These are phyloP conservation scores for Phaeotremella fagi DNA, from an alignment of 768 basidiomycete genomes.

Conservation along the genomic window DNA sequence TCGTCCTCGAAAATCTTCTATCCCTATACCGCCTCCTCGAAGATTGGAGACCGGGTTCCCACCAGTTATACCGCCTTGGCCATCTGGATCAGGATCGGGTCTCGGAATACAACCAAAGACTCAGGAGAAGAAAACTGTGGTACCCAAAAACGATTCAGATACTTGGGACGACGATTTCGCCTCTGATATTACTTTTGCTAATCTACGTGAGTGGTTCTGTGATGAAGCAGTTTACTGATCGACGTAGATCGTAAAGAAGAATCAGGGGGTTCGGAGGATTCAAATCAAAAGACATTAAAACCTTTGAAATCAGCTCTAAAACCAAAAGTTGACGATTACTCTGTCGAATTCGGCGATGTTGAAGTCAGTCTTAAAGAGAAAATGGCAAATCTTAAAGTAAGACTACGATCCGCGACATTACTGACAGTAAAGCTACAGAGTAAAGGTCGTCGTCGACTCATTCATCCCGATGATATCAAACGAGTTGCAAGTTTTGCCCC, in stretches of 20 bases:
- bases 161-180: conserved; percentile 99
- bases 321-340: conserved; percentile 73
- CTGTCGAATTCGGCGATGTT: conserved; percentile 72
- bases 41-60: background rate
- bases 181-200: conserved; percentile 81
- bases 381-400: conserved; percentile 69
- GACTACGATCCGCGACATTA: background rate
- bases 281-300: conserved; percentile 43
- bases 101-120: no score
- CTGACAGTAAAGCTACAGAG: conserved; percentile 16
- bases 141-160: conserved; percentile 55
- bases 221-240: conserved; percentile 2
- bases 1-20: conserved; percentile 10
- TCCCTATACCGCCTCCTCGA: conserved; percentile 2
- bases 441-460: conserved; percentile 26
- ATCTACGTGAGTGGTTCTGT: conserved; percentile 60
- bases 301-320: conserved; percentile 26
- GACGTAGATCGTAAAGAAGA: conserved; percentile 56
- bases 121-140: no score
- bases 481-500: conserved; percentile 10
- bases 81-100: no score
- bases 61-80: conserved; percentile 4
- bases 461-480: conserved; percentile 40
- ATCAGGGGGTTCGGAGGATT: conserved; percentile 46
- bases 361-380: conserved; percentile 67